Evolutionary conservation across 1,284 basidiomycete species (phyloP), one percentile per base, ranked within the genome.

Genomic region (Retiboletus flavoniger): DNA sequence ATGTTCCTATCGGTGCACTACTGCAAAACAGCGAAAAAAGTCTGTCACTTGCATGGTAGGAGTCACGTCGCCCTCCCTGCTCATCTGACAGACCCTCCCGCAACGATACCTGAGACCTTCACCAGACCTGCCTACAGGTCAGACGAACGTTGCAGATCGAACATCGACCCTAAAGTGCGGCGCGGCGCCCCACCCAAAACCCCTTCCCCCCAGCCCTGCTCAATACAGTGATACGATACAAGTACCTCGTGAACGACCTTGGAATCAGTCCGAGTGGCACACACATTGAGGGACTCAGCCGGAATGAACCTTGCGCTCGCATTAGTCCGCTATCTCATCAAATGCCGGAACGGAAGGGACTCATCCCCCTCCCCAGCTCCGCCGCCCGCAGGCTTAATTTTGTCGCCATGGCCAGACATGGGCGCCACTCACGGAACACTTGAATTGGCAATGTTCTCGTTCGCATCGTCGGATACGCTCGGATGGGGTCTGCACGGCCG

Each of bases 141-240:
- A 35, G 46, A 21, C 40, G 26, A 34, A 35, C n/a, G 9, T 62
- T 61, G 43, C 55, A 60, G 34, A 55, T 67, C 55, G 53, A 61
- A 43, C 58, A 63, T 57, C 63, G 62, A 19, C 58, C 66, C 36
- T 62, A 57, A 11, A 54, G 59, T 10, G 50, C 67, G 16, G 50
- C 55, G 17, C 68, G 70, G 10, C 62, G 60, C 56, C 36, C 55
- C 38, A 34, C 64, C 38, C 52, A 54, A 17, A 66, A 64, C 51
- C 68, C 71, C 5, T 78, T 77, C 67, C 78, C 78, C 3, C 66
- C 77, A n/a, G 73, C 75, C 8, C 68, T 80, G 9, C 64, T 78
- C 29, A 77, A 79, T 56, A 68, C 68, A 1, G 61, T 77, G 44
- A 67, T 73, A 8, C 68, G 74, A 1, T 76, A 77, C 61, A 57